Conservation (phyloP, 2,329 filamentous ascomycete species). For the Cladosporium phlei region DNA sequence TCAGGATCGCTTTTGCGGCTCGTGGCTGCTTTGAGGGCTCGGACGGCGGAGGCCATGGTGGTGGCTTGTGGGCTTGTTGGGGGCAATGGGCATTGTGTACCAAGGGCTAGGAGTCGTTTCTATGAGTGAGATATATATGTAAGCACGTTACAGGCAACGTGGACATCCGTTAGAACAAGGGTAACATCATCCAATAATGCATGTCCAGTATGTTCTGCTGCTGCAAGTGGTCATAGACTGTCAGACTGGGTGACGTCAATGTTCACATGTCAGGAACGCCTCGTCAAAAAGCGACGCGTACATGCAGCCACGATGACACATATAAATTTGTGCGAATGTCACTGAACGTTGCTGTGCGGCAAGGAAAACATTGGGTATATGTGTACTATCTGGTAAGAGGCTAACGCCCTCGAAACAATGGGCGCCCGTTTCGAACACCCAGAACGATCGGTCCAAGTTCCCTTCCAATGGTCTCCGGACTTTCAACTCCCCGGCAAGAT, state of each 20-base stretch:
- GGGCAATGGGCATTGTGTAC: slow-evolving; percentile 2
- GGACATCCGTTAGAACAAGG: neutral
- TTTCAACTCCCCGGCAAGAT: too few relatives aligned
- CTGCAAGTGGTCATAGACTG: slow-evolving; percentile 1
- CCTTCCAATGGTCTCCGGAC: too few relatives aligned
- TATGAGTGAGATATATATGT: neutral
- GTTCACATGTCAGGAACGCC: neutral
- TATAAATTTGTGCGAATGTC: too few relatives aligned
- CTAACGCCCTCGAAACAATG: too few relatives aligned
- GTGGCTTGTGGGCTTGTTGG: neutral
- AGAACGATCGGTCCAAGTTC: too few relatives aligned
- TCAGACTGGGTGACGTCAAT: neutral
- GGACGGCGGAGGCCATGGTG: slow-evolving; percentile 24
- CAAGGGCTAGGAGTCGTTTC: neutral
- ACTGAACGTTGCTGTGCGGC: too few relatives aligned
- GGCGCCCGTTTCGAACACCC: too few relatives aligned
- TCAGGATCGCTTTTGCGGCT: slow-evolving; percentile 24
- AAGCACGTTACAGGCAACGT: neutral
- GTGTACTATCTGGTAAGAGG: too few relatives aligned
- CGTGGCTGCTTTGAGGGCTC: slow-evolving; percentile 17
- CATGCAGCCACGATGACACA: too few relatives aligned
- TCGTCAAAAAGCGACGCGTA: slow-evolving; percentile 3
- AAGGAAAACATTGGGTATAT: too few relatives aligned
- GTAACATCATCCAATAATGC: too few relatives aligned
- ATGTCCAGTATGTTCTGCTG: too few relatives aligned